A percentile compares a stretch with the other conserved stretches of the same genome.
Conservation (phyloP, 2,329 filamentous ascomycete species). For the Lecanicillium sp. region DNA sequence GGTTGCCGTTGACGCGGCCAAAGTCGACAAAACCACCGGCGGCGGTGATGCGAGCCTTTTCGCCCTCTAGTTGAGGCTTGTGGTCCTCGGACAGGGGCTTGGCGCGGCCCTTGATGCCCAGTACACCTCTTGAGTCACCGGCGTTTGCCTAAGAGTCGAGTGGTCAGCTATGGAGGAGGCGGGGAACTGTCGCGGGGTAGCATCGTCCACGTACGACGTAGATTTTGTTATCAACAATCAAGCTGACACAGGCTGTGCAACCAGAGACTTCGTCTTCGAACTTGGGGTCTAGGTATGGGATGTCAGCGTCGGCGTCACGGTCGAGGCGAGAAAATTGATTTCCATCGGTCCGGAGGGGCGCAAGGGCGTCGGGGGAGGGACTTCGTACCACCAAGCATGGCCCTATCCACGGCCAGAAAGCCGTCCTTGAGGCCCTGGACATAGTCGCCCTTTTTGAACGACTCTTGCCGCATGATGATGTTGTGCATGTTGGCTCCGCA, state of each 20-base stretch:
- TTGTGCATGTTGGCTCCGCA: slow-evolving; percentile 88
- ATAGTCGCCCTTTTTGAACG: slow-evolving; percentile 84
- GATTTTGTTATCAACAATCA: slow-evolving; percentile 87
- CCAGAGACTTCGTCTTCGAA: slow-evolving; percentile 98
- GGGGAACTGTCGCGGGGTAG: background rate
- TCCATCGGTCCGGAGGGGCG: background rate
- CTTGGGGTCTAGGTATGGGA: slow-evolving; percentile 64
- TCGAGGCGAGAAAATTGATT: background rate
- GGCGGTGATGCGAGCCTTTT: slow-evolving; percentile 92
- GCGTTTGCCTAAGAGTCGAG: slow-evolving; percentile 70
- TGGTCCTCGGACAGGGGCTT: slow-evolving; percentile 99
- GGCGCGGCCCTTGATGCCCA: slow-evolving; percentile 93
- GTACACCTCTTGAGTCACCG: slow-evolving; percentile 88
- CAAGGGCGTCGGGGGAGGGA: background rate
- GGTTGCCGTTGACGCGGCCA: slow-evolving; percentile 94
- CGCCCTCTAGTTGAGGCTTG: slow-evolving; percentile 96
- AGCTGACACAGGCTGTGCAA: slow-evolving; percentile 86
- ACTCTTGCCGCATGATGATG: slow-evolving; percentile 90
- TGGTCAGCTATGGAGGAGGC: background rate
- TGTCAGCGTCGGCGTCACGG: background rate
- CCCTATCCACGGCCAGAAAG: slow-evolving; percentile 90
- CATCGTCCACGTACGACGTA: slow-evolving; percentile 69
- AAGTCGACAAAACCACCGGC: slow-evolving; percentile 98
- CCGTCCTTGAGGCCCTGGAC: slow-evolving; percentile 96
- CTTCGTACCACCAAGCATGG: slow-evolving; percentile 80